Percentiles rank a stretch among this genome's conserved stretches.
These are phyloP conservation scores for Neopestalotiopsis sp. DNA, from an alignment of 2,329 filamentous ascomycete species.

Conservation along the genomic window DNA sequence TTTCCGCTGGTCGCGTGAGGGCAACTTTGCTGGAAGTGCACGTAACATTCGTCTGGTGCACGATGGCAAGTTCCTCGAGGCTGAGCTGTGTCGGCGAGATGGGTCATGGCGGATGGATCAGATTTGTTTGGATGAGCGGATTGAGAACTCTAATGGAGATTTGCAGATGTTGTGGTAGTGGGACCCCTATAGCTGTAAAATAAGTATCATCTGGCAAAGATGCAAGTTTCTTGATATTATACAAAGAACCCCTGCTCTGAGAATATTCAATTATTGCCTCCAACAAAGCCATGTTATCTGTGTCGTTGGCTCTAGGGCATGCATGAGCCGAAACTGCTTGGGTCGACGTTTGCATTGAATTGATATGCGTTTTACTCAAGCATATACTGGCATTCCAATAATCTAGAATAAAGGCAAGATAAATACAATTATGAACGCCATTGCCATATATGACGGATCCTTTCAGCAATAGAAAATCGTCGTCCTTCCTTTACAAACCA, in stretches of 20 bases:
- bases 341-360: too few relatives aligned
- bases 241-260: too few relatives aligned
- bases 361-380: too few relatives aligned
- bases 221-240: neutral
- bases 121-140: slow-evolving; percentile 20
- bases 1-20: slow-evolving; percentile 23
- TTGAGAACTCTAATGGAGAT: slow-evolving; percentile 20
- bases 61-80: slow-evolving; percentile 21
- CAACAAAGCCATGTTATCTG: too few relatives aligned
- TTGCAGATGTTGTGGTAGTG: slow-evolving; percentile 17
- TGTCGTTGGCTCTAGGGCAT: too few relatives aligned
- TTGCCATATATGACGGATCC: neutral
- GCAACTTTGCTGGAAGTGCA: slow-evolving; percentile 25
- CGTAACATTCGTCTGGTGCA: slow-evolving; percentile 24
- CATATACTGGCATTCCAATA: too few relatives aligned
- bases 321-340: too few relatives aligned
- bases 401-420: too few relatives aligned
- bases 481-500: neutral
- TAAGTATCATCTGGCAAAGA: neutral
- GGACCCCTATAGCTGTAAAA: neutral
- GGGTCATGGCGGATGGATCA: slow-evolving; percentile 18
- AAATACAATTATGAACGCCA: too few relatives aligned
- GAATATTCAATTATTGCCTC: too few relatives aligned
- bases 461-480: neutral
- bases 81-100: slow-evolving; percentile 15